Evolutionary conservation across 305 asterid genomes (phyloP).

Genomic region (Rubia tinctorum): DNA sequence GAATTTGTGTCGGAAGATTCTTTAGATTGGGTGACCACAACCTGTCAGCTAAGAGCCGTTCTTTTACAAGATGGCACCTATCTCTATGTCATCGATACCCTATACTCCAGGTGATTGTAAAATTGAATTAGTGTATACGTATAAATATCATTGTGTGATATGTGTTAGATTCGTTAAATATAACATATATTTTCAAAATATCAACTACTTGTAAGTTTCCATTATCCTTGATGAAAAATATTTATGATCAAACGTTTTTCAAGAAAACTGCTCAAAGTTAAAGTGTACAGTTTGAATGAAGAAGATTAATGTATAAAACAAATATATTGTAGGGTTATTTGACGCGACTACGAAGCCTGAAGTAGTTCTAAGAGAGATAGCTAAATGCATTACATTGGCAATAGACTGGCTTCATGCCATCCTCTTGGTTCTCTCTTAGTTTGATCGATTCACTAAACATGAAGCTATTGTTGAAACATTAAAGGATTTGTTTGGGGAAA

Average conservation of each 20-base stretch:
- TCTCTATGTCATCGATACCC: not conserved
- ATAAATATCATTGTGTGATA: too few species aligned
- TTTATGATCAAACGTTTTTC: too few species aligned
- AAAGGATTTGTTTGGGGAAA: slow-evolving; percentile 52
- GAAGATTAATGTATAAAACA: not conserved
- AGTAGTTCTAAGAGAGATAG: slow-evolving; percentile 52
- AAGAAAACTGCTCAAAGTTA: too few species aligned
- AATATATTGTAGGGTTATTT: slow-evolving; percentile 49
- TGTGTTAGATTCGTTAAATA: too few species aligned
- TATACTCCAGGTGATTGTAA: not conserved
- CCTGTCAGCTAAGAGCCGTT: not conserved
- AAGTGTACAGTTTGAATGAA: too few species aligned
- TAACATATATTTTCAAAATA: too few species aligned
- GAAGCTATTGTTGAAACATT: slow-evolving; percentile 47
- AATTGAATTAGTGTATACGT: too few species aligned
- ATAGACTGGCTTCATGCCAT: slow-evolving; percentile 81
- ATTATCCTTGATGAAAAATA: too few species aligned
- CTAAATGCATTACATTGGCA: slow-evolving; percentile 64
- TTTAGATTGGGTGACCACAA: not conserved
- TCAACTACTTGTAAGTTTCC: too few species aligned
- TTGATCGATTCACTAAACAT: slow-evolving; percentile 63
- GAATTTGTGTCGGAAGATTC: not conserved
- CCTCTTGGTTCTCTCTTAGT: slow-evolving; percentile 57
- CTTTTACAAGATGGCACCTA: not conserved
- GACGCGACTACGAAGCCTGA: slow-evolving; percentile 50